These are phyloP conservation scores for Lipomyces yamanashiensis DNA, from an alignment of 805 yeast species.

Conservation along the genomic window DNA sequence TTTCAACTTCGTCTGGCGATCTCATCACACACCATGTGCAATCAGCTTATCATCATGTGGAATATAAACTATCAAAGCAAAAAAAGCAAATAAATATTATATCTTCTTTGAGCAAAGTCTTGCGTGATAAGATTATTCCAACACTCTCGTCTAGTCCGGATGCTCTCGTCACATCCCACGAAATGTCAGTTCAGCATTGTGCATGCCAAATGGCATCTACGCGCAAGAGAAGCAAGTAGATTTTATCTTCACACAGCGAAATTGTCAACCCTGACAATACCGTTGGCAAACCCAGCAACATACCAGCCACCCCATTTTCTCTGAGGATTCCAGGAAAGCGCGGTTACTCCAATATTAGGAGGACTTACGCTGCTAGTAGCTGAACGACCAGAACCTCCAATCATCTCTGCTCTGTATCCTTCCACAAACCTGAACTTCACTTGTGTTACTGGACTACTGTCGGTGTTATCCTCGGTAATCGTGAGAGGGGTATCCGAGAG, in stretches of 20 bases:
- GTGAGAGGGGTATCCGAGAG: no score
- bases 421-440: slow-evolving; percentile 27
- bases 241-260: slow-evolving; percentile 2
- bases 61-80: no score
- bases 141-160: no score
- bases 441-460: neutral
- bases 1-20: no score
- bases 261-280: slow-evolving; percentile 31
- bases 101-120: no score
- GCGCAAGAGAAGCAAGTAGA: neutral
- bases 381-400: neutral
- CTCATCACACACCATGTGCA: no score
- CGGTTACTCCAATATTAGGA: slow-evolving; percentile 18
- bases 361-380: slow-evolving; percentile 8
- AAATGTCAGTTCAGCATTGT: no score
- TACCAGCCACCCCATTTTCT: slow-evolving; percentile 25
- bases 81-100: no score
- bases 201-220: no score
- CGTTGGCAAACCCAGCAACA: slow-evolving; percentile 32
- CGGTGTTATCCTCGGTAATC: neutral
- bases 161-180: no score
- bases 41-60: no score
- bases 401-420: slow-evolving; percentile 19
- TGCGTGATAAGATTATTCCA: no score
- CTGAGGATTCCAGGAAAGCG: slow-evolving; percentile 18